phyloP scores from a whole-genome alignment of 768 basidiomycete genomes.

The Mycena amicta region DNA sequence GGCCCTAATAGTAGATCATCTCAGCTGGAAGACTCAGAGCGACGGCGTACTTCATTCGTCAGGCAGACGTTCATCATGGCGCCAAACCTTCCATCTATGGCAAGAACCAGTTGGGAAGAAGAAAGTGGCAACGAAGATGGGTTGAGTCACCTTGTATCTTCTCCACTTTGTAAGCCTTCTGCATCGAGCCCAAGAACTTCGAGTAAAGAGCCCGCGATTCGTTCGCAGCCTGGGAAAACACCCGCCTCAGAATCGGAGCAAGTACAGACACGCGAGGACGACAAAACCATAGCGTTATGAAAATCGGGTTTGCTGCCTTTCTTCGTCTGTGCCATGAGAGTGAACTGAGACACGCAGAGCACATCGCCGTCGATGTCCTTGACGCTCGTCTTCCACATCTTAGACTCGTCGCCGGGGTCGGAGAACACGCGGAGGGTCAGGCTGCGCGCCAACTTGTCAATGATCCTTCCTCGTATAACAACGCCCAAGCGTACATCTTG shows the following conservation, averaged over 20 bases:
- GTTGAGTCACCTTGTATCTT: conserved; percentile 73
- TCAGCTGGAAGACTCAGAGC: too few species aligned
- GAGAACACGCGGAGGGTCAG: conserved; percentile 75
- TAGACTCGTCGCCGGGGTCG: conserved; percentile 50
- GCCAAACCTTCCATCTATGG: conserved; percentile 88
- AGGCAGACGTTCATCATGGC: conserved; percentile 94
- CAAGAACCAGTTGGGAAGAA: conserved; percentile 8
- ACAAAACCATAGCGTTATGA: conserved; percentile 84
- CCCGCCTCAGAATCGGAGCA: neutral
- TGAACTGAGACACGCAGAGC: conserved; percentile 94
- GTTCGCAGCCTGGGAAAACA: conserved; percentile 56
- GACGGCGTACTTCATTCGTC: conserved; percentile 74
- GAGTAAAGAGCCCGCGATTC: conserved; percentile 70
- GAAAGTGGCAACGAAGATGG: neutral
- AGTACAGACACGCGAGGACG: neutral
- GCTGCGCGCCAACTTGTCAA: too few species aligned
- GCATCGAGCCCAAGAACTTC: conserved; percentile 70
- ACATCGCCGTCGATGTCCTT: conserved; percentile 90
- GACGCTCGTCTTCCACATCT: conserved; percentile 87
- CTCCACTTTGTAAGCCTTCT: conserved; percentile 65
- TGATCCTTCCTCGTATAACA: neutral
- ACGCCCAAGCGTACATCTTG: conserved; percentile 65
- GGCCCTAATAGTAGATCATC: conserved; percentile 53
- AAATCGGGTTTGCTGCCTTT: conserved; percentile 95
- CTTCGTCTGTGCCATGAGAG: conserved; percentile 80